Percentiles rank a stretch among this genome's conserved stretches.
Conservation (phyloP, 2,329 filamentous ascomycete species). For the Colletotrichum cuscutae region DNA sequence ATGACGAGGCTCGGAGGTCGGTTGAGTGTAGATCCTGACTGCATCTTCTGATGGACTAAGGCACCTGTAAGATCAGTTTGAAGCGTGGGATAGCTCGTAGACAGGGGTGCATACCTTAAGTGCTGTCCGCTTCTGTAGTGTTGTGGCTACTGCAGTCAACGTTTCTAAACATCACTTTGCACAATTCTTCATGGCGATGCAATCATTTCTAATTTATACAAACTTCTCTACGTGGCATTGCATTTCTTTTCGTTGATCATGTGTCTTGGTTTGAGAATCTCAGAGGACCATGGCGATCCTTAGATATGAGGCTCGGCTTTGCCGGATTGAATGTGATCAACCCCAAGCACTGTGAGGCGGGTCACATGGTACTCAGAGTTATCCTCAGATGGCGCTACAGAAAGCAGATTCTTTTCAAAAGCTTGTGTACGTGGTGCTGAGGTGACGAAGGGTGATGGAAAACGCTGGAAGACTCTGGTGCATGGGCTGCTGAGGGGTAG, state of each 20-base stretch:
- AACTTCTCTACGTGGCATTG: not conserved
- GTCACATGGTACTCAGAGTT: not conserved
- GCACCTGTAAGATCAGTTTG: not conserved
- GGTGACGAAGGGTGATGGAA: not conserved
- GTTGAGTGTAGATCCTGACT: not conserved
- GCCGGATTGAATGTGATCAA: not conserved
- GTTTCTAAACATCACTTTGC: not conserved
- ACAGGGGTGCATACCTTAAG: not conserved
- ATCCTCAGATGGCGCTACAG: not conserved
- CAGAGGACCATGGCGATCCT: not conserved
- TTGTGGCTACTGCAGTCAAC: not conserved
- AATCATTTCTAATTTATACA: not conserved
- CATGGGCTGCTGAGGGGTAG: slow-evolving; percentile 14
- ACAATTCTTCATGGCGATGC: not conserved
- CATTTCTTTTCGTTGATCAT: not conserved
- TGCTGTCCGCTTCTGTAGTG: not conserved
- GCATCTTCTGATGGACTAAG: slow-evolving; percentile 20
- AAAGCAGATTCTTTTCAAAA: not conserved
- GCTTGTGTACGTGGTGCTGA: not conserved
- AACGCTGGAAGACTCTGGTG: not conserved
- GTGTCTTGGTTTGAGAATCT: not conserved
- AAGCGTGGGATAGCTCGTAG: not conserved
- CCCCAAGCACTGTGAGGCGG: not conserved
- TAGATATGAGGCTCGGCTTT: not conserved
- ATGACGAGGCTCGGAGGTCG: not conserved